Evolutionary conservation across 2,329 filamentous ascomycete genomes (phyloP), one percentile per base, ranked within the genome.

Genomic region (Sclerotinia borealis): DNA sequence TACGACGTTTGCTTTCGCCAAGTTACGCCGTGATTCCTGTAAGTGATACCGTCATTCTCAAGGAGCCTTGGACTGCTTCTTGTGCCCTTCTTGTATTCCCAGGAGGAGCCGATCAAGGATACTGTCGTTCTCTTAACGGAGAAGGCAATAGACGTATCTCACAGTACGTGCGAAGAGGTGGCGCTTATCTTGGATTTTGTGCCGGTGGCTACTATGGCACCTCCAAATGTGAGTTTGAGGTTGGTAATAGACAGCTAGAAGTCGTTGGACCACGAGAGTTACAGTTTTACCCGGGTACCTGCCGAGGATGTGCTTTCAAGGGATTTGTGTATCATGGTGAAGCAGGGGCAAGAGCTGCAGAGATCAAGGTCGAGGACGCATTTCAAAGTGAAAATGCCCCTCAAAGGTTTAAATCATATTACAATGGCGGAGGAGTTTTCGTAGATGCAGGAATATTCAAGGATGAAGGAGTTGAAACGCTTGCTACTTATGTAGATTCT

Each of bases 371-470:
- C 15, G 79, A 83, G 67, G 80, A 80, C 2, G 79, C 80, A 0
- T 85, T 96, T 65, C 75, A 77, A 0, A 72, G 71, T 8, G 81
- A 79, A 0, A 76, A 78, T 4, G 74, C 89, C 1, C 83, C 87
- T 0, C 81, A 85, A 1, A 79, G 80, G 1, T 91, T 96, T 65
- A 80, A 82, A 60, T 88, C 86, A 17, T 99, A 99, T 74, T 97
- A 93, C 75, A 99, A 99, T 70, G 95, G 95, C 0, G 95, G 95
- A 0, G 93, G 95, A 4, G 86, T 96, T 1, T 99, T 98, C 77
- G 91, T 96, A 1, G 88, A 95, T 76, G 88, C 90, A 1, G 81
- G 82, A 3, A 84, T 82, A 50, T 80, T 85, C 63, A 78, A 80
- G 62, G 81, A 83, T 36, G 78, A 81, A 67, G 89, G 88, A 1